Conservation (phyloP, 2,329 filamentous ascomycete genomes). For the Aureobasidium leucospermi region DNA sequence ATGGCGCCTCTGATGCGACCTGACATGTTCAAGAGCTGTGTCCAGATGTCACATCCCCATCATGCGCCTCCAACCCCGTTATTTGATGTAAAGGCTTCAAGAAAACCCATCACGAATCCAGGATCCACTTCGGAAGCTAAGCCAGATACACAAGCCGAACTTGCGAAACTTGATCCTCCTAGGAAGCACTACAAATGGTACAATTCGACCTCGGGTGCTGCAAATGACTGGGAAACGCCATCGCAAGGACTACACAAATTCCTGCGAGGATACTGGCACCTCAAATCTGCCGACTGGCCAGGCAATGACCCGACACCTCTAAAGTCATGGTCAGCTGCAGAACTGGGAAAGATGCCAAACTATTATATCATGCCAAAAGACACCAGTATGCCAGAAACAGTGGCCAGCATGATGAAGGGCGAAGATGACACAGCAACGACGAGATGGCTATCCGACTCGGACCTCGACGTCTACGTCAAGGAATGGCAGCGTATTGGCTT, state of each 20-base stretch:
- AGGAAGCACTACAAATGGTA: slow-evolving; percentile 66
- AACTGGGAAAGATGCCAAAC: slow-evolving; percentile 53
- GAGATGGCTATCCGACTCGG: slow-evolving; percentile 52
- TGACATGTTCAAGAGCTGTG: slow-evolving; percentile 55
- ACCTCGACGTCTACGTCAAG: slow-evolving; percentile 51
- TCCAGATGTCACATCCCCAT: slow-evolving; percentile 61
- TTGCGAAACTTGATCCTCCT: slow-evolving; percentile 49
- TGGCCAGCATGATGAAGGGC: slow-evolving; percentile 47
- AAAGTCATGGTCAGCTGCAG: slow-evolving; percentile 47
- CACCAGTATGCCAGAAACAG: slow-evolving; percentile 51
- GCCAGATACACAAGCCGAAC: slow-evolving; percentile 47
- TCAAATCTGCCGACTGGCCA: slow-evolving; percentile 58
- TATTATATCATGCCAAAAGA: slow-evolving; percentile 61
- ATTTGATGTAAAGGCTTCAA: slow-evolving; percentile 36
- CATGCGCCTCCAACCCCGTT: slow-evolving; percentile 45
- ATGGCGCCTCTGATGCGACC: slow-evolving; percentile 55
- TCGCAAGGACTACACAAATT: slow-evolving; percentile 51
- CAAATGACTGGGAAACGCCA: slow-evolving; percentile 41
- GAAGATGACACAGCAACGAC: slow-evolving; percentile 42
- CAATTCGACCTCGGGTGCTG: slow-evolving; percentile 46
- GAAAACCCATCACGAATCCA: neutral
- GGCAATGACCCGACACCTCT: slow-evolving; percentile 44
- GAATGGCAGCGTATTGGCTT: slow-evolving; percentile 59
- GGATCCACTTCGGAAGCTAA: slow-evolving; percentile 11
- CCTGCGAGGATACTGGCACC: slow-evolving; percentile 59